Base-by-base conservation (phyloP, 2,329 filamentous ascomycete species). In the Colletotrichum caudatum region DNA sequence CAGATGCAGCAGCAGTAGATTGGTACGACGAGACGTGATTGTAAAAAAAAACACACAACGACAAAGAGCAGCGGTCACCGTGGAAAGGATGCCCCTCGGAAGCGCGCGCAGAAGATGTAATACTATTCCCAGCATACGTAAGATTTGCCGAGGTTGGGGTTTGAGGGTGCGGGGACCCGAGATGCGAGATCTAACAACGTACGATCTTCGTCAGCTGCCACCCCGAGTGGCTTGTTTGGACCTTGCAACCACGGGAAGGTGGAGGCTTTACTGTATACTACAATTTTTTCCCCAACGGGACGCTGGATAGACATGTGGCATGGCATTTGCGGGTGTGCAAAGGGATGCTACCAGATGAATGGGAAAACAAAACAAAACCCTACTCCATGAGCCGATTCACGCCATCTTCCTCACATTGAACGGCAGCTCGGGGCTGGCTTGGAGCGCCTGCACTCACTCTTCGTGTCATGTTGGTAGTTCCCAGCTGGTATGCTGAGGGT, bases 1-100 rank as follows among this genome's bases (percentile, higher is more conserved):
- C 84, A 88, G 78, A 84, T 87, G 84, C 82, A 83, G 76, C 81
- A 83, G 74, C 83, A 83, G 78, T 85, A 84, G 78, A 75, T 26
- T 16, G 35, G 11, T 14, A 37, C 54, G 68, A 56, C 20, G 50
- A 61, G 53, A 64, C 35, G 54, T 41, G 33, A 62, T 65, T 46
- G 20, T 33, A 51, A 37, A 56, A 61, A 51, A 37, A 56, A 61
- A 26, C 23, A 69, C 6, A 58, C 23, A 50, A 53, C 58, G 46
- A 51, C 44, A 26, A 26, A 70, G 39, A 57, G 71, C 23, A 29
- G 37, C 41, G 41, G 41, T 33, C 39, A 35, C 23, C 41, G 58
- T 51, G 50, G 35, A 58, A 41, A 11, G 26, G 12, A 48, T 8
- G 54, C 33, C 41, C 41, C 23, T 54, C 50, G 39, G 39, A 29